Base-by-base conservation (phyloP, 2,329 filamentous ascomycete species). In the Biscogniauxia sp. region DNA sequence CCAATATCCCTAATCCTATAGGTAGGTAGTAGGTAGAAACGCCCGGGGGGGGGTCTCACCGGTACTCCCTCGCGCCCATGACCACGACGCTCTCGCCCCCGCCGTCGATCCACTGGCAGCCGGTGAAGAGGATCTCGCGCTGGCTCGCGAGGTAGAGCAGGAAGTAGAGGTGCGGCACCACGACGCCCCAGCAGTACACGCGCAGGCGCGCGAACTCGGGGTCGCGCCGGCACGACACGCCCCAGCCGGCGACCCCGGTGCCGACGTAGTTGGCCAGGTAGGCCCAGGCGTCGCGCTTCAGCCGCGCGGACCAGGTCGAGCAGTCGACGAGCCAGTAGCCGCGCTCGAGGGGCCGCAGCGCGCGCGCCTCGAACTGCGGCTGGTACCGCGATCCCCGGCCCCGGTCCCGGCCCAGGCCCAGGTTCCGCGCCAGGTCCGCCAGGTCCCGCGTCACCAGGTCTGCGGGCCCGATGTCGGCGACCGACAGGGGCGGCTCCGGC, bases 111-210 rank as follows among this genome's bases (percentile, higher is more conserved):
- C 92, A 96, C 54, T 77, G 77, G 15, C 85, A 78, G 0, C 83
- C 83, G 8, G 83, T 83, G 6, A 77, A 78, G 61, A 83, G 82
- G 17, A 93, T 75, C 62, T 81, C 80, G 32, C 88, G 81, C 59
- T 84, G 80, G 67, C 88, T 94, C 0, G 87, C 89, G 15, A 93
- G 75, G 71, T 90, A 94, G 0, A 96, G 74, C 49, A 93, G 73
- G 3, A 95, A 75, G 73, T 92, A 96, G 37, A 91, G 81, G 68
- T 96, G 88, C 57, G 86, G 82, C 0, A 86, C 85, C 0, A 92
- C 78, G 63, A 88, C 84, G 0, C 90, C 93, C 88, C 91, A 97
- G 70, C 91, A 91, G 71, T 90, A 95, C 1, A 94, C 73, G 37
- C 86, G 83, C 1, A 96, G 73, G 59, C 79, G 76, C 11, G 70